Evolutionary conservation across 2,329 filamentous ascomycete species (phyloP).

Genomic region (Hypoxylon sp.): DNA sequence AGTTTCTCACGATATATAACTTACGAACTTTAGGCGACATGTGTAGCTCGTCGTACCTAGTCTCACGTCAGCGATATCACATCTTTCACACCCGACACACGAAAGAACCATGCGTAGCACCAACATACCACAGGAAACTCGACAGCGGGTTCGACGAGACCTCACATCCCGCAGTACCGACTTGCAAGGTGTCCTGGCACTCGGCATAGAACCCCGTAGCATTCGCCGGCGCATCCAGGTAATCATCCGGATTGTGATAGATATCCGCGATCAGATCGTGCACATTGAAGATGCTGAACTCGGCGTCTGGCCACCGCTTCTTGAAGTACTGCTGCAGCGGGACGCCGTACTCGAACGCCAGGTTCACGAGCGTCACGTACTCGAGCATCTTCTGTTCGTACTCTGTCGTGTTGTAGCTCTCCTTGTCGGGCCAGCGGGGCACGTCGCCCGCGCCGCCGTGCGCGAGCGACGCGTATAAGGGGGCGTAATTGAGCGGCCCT

Average conservation of each 20-base stretch:
- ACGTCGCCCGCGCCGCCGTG: constrained; percentile 57
- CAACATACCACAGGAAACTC: constrained; percentile 73
- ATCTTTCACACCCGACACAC: not conserved
- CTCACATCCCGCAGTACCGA: constrained; percentile 51
- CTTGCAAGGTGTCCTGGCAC: constrained; percentile 56
- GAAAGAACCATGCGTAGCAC: not conserved
- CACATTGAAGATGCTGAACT: constrained; percentile 75
- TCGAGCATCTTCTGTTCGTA: constrained; percentile 61
- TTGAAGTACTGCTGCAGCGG: constrained; percentile 59
- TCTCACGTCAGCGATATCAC: constrained; percentile 10
- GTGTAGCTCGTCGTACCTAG: constrained; percentile 75
- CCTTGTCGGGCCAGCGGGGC: constrained; percentile 61
- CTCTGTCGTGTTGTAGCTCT: constrained; percentile 60
- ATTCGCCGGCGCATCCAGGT: constrained; percentile 73
- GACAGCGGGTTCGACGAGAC: constrained; percentile 59
- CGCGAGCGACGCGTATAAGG: constrained; percentile 69
- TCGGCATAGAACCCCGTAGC: constrained; percentile 68
- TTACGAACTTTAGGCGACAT: constrained; percentile 73
- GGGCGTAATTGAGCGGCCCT: constrained; percentile 74
- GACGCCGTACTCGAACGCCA: constrained; percentile 62
- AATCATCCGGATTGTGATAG: constrained; percentile 67
- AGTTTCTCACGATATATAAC: constrained; percentile 45
- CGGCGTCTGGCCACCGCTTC: constrained; percentile 67
- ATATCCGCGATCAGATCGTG: constrained; percentile 75
- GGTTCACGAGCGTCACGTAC: constrained; percentile 64